Evolutionary conservation across 345 rosid species (phyloP), one percentile per base, ranked within the genome.

Genomic region (Salix caprea): DNA sequence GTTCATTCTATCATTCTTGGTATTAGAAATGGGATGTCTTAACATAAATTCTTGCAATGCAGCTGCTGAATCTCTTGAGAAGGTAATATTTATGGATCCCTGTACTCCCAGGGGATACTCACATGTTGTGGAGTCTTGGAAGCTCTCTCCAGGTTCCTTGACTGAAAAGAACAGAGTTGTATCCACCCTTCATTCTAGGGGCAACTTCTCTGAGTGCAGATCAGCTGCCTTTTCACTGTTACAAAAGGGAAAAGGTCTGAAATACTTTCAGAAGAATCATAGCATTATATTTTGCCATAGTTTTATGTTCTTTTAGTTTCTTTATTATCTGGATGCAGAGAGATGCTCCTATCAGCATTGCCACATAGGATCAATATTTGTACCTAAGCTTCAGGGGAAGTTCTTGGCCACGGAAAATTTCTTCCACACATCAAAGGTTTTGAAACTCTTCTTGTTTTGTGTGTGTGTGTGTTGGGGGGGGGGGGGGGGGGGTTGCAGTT

Each of bases 151-250:
- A 3, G 93, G 81, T 77, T 78, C 86, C 36, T 78, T 72, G 54
- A 76, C 81, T 69, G 87, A 82, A 76, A 80, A 81, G 73, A 78
- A 76, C 58, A 81, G 67, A 24, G 65, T 77, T 78, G n/a, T 79
- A 68, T 77, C 88, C 16, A 67, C 78, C 66, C 76, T 91, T 84
- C 85, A 87, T 67, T 84, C 93, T 24, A 79, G 74, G 82, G 99
- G 99, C 61, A 91, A 93, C 89, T 96, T 91, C 85, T 91, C 99
- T 6, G 81, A 89, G 79, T 96, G 99, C 85, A 91, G 97, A 83
- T 86, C 97, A 44, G 94, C 91, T 66, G 87, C 94, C 24, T 74
- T 86, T 8, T 70, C 62, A 37, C 81, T 93, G 67, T 85, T 96
- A 81, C 94, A 89, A 56, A 88, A 84, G 79, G 99, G 87, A 86